These are phyloP conservation scores for Prunus salicina DNA, from an alignment of 306 rosid genomes.

Conservation along the genomic window DNA sequence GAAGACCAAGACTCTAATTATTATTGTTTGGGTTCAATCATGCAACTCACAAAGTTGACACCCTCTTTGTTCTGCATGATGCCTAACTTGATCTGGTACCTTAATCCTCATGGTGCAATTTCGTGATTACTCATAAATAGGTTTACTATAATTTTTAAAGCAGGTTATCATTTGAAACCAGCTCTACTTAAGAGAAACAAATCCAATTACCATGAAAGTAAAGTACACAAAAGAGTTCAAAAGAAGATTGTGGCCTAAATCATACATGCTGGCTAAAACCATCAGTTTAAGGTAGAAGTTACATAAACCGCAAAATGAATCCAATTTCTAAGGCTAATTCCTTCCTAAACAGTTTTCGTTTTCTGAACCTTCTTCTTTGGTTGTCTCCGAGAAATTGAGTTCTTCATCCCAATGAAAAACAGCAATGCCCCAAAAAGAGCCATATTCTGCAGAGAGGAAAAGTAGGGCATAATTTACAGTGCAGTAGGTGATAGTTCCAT, in stretches of 20 bases:
- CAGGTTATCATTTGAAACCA: no score
- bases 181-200: background rate
- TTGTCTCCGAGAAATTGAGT: constrained; percentile 24
- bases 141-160: no score
- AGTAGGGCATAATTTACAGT: background rate
- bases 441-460: constrained; percentile 47
- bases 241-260: background rate
- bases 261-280: no score
- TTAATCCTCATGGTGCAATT: no score
- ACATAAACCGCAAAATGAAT: background rate
- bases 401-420: constrained; percentile 69
- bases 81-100: no score
- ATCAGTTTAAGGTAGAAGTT: background rate
- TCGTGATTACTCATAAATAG: no score
- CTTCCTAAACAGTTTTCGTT: constrained; percentile 36
- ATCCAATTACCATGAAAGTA: background rate
- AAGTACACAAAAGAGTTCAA: background rate
- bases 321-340: background rate
- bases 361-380: constrained; percentile 55
- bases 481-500: no score
- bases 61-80: no score
- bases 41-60: no score
- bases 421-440: constrained; percentile 63
- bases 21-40: no score
- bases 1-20: no score